Base-by-base conservation (phyloP, 768 basidiomycete genomes). In the Lactifluus pinguis region DNA sequence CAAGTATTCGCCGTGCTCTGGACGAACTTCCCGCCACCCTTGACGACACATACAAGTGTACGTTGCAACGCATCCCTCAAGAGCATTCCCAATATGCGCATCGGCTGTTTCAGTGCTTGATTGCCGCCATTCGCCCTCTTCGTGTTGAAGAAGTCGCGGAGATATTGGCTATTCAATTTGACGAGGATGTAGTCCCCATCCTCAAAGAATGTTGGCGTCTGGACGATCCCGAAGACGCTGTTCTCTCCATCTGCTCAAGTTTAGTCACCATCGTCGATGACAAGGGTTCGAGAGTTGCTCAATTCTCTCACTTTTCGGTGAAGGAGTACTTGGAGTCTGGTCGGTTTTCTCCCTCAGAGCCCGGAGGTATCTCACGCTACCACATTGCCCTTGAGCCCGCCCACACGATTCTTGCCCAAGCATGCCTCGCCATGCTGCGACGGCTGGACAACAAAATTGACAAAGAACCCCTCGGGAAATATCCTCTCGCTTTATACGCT, bases 311-410 rank as follows among this genome's bases (percentile, higher is more conserved):
- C n/a, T 49, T 49, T 9, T 59, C 59, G 0, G 59, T 54, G 29
- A 53, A 42, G 13, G 59, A 60, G 9, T 60, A 21, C 59, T 53
- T 60, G 58, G 48, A 44, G 3, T 60, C 59, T 4, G 30, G 9
- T 53, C 51, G 44, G 1, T 36, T 60, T 32, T 36, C 25, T 3
- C 15, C 13, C 8, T 49, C 59, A 3, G 36, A 32, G 1, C 0
- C n/a, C n/a, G 25, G 11, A 19, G 9, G 11, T 2, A 39, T 45
- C n/a, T 36, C 42, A 32, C 38, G n/a, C 9, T 38, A 53, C 14
- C 13, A 60, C 19, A 15, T 32, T 3, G 11, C 47, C 11, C 36
- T 54, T 8, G 48, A 42, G 39, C 8, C 30, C 0, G 51, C 59
- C 15, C 59, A 54, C 10, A 49, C 45, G 5, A 13, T 49, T 14